A percentile compares a stretch with the other conserved stretches of the same genome.
Conservation (phyloP, 305 asterid species). For the Plantago coronopus region DNA sequence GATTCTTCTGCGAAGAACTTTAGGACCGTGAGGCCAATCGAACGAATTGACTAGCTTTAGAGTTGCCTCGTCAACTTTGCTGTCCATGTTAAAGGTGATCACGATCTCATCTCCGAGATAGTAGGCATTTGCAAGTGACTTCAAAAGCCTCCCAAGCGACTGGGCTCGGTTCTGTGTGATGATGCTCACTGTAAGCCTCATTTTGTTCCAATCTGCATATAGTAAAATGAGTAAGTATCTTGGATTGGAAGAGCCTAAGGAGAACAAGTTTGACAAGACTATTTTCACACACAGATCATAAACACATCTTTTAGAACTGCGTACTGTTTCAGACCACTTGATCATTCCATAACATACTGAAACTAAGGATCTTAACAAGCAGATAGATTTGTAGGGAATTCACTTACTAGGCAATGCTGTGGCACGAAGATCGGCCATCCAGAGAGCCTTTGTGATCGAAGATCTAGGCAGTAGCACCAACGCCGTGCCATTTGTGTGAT, state of each 20-base stretch:
- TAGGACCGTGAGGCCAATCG: slow-evolving; percentile 84
- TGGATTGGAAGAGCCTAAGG: not conserved
- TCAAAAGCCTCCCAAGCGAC: slow-evolving; percentile 70
- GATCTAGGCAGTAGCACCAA: slow-evolving; percentile 61
- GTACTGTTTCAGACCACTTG: too few species aligned
- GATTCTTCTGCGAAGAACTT: slow-evolving; percentile 65
- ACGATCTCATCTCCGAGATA: slow-evolving; percentile 73
- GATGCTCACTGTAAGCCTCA: slow-evolving; percentile 70
- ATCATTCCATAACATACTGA: too few species aligned
- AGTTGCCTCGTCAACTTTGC: slow-evolving; percentile 75
- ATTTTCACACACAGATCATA: too few species aligned
- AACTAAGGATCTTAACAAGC: too few species aligned
- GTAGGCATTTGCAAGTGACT: slow-evolving; percentile 64
- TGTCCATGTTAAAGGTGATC: slow-evolving; percentile 84
- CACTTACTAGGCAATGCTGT: slow-evolving; percentile 75
- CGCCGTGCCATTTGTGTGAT: slow-evolving; percentile 30
- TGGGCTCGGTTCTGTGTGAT: slow-evolving; percentile 70
- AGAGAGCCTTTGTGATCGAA: slow-evolving; percentile 61
- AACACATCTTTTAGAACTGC: too few species aligned
- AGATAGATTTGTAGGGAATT: not conserved
- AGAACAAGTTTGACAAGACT: too few species aligned
- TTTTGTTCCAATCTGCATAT: slow-evolving; percentile 74
- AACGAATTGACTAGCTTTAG: slow-evolving; percentile 58
- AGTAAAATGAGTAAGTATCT: not conserved
- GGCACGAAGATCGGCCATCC: slow-evolving; percentile 94